These are phyloP conservation scores for Tricholoma hemisulphureum DNA, from an alignment of 768 basidiomycete species.

Conservation along the genomic window DNA sequence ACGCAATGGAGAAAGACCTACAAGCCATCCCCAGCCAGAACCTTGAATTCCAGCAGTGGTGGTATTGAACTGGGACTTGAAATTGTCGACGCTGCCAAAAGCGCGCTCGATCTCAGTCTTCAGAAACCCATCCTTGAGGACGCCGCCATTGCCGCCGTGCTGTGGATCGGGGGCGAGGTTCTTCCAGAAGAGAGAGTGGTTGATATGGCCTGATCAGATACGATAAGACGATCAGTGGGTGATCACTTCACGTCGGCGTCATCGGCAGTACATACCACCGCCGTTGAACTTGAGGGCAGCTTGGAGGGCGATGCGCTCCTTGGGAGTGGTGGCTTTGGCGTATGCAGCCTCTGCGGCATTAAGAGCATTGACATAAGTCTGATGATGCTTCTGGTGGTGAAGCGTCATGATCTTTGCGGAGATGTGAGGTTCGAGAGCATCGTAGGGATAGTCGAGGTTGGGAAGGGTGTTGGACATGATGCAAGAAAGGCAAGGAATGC, in stretches of 20 bases:
- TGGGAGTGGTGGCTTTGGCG: slow-evolving; percentile 62
- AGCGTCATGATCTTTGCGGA: slow-evolving; percentile 89
- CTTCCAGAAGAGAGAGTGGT: slow-evolving; percentile 96
- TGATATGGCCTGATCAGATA: slow-evolving; percentile 70
- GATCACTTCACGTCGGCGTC: slow-evolving; percentile 9
- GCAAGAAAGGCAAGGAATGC: neutral
- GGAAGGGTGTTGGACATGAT: slow-evolving; percentile 47
- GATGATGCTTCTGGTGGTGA: slow-evolving; percentile 94
- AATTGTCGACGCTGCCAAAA: slow-evolving; percentile 69
- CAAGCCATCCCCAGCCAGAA: slow-evolving; percentile 96
- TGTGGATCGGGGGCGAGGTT: slow-evolving; percentile 71
- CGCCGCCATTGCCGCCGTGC: slow-evolving; percentile 57
- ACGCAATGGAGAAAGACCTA: slow-evolving; percentile 39
- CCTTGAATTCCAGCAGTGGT: slow-evolving; percentile 87
- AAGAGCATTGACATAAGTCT: slow-evolving; percentile 89
- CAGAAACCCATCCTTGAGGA: slow-evolving; percentile 59
- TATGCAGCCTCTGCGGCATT: slow-evolving; percentile 86
- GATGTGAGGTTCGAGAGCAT: slow-evolving; percentile 95
- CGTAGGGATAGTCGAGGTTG: slow-evolving; percentile 71
- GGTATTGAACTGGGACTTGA: slow-evolving; percentile 83
- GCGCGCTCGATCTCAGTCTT: slow-evolving; percentile 58
- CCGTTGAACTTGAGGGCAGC: slow-evolving; percentile 95
- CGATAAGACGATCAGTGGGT: slow-evolving; percentile 18
- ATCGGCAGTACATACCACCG: slow-evolving; percentile 59
- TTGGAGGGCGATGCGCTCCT: slow-evolving; percentile 84